Evolutionary conservation across 306 rosid genomes (phyloP), one percentile per base, ranked within the genome.

Genomic region (Oxytropis ochrocephala): DNA sequence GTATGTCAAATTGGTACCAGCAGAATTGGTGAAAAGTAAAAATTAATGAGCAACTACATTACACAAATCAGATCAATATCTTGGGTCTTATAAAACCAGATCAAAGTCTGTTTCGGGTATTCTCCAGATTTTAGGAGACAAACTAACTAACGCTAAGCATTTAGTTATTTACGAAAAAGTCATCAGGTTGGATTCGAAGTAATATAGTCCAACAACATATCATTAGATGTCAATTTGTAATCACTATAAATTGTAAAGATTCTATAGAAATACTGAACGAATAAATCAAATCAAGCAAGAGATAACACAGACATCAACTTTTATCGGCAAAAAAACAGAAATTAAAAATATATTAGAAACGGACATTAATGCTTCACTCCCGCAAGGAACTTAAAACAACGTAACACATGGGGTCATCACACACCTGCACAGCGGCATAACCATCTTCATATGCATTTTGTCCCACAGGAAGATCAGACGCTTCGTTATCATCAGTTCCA

Each of bases 391-490:
- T 30, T 73, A 60, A 70, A 79, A 54, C 38, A 42, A 68, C 7
- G 18, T 9, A 75, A 58, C 42, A 77, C 69, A 72, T 41, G 66
- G 74, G 75, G 77, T 74, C 62, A 57, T 71, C 69, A 81, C 88
- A 82, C 73, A 94, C 98, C 96, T 87, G 97, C 52, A 78, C 39
- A 80, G 59, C 77, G 62, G 77, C 80, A 81, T 91, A 95, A 82
- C 91, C 77, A 70, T 89, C 92, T 83, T 89, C 95, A 75, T 84
- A 87, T 61, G 81, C 73, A 84, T 84, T 94, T 85, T 93, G 98
- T 69, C 86, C 96, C 17, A 63, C 73, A 57, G 83, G 81, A 64
- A 64, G 82, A 74, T 83, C 90, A 70, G 97, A 79, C 70, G 89
- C 81, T 55, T 90, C 96, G 38, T 64, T 88, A 65, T 88, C 92